Conservation (phyloP, 192 early-diverging fungal genomes). For the Lunasporangiospora selenospora region DNA sequence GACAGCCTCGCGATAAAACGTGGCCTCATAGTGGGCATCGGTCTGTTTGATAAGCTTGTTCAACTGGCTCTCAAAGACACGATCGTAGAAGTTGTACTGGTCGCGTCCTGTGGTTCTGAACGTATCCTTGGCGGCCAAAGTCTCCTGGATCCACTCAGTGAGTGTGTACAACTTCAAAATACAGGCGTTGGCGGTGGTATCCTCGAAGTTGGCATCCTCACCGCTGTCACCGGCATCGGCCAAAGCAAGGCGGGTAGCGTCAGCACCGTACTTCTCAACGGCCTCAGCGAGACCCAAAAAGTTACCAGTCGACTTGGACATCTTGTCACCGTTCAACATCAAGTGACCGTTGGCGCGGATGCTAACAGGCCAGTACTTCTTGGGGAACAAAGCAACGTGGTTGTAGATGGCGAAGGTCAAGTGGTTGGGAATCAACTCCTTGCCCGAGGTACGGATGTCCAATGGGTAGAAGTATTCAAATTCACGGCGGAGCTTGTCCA, state of each 20-base stretch:
- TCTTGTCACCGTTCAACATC: conserved; percentile 95
- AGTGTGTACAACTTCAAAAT: conserved; percentile 92
- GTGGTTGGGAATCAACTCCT: conserved; percentile 98
- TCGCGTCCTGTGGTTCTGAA: conserved; percentile 53
- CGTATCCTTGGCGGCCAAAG: conserved; percentile 56
- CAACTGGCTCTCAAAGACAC: conserved; percentile 92
- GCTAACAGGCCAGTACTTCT: conserved; percentile 85
- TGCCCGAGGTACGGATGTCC: conserved; percentile 95
- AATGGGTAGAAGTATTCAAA: conserved; percentile 98
- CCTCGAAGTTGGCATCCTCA: conserved; percentile 99
- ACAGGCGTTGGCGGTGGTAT: conserved; percentile 92
- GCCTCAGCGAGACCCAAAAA: conserved; percentile 87
- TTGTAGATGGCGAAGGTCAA: conserved; percentile 97
- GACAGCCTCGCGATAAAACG: conserved; percentile 91
- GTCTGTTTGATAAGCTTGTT: conserved; percentile 72
- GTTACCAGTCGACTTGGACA: conserved; percentile 98
- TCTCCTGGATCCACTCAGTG: conserved; percentile 89
- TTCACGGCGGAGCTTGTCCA: conserved; percentile 85
- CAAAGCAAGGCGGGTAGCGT: conserved; percentile 93
- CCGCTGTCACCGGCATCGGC: conserved; percentile 96
- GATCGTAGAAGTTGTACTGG: conserved; percentile 79
- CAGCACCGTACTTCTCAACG: conserved; percentile 89
- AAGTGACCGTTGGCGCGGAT: conserved; percentile 95
- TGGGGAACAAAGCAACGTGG: conserved; percentile 95
- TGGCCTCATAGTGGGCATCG: conserved; percentile 78